phyloP scores from a whole-genome alignment of 192 early-diverging fungal species.

The Lunasporangiospora selenospora region DNA sequence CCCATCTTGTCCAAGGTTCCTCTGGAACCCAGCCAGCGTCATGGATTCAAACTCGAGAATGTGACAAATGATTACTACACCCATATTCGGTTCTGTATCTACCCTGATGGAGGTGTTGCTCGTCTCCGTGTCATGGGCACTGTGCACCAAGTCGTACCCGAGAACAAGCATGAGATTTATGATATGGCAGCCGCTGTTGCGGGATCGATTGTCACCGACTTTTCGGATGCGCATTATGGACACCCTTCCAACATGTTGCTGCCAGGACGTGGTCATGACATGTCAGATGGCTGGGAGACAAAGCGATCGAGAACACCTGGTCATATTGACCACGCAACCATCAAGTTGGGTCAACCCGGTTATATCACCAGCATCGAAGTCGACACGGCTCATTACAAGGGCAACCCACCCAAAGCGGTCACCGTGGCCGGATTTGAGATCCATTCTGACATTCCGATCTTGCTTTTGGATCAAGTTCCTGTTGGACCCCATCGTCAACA shows the following conservation, averaged over 20 bases:
- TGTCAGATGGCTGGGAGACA: slow-evolving; percentile 96
- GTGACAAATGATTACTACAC: slow-evolving; percentile 54
- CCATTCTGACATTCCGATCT: slow-evolving; percentile 27
- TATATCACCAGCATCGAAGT: slow-evolving; percentile 76
- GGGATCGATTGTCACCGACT: slow-evolving; percentile 68
- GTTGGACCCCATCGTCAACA: slow-evolving; percentile 79
- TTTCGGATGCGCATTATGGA: slow-evolving; percentile 86
- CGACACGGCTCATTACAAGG: slow-evolving; percentile 91
- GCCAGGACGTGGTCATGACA: slow-evolving; percentile 78
- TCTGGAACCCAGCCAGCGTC: slow-evolving; percentile 74
- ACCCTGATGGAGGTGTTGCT: slow-evolving; percentile 78
- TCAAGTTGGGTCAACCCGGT: slow-evolving; percentile 79
- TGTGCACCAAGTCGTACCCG: slow-evolving; percentile 63
- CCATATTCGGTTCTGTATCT: slow-evolving; percentile 52
- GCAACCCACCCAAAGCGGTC: slow-evolving; percentile 87
- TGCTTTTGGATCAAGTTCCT: slow-evolving; percentile 31
- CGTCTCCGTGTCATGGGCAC: slow-evolving; percentile 81
- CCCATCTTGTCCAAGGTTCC: slow-evolving; percentile 74
- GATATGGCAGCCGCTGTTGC: slow-evolving; percentile 76
- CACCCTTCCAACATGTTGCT: slow-evolving; percentile 80
- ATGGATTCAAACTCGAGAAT: slow-evolving; percentile 70
- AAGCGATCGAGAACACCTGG: slow-evolving; percentile 78
- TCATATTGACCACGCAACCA: slow-evolving; percentile 78
- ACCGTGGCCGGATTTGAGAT: slow-evolving; percentile 69
- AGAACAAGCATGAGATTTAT: slow-evolving; percentile 57